These are phyloP conservation scores for Talaromyces wortmannii DNA, from an alignment of 495 filamentous ascomycete species.

Conservation along the genomic window DNA sequence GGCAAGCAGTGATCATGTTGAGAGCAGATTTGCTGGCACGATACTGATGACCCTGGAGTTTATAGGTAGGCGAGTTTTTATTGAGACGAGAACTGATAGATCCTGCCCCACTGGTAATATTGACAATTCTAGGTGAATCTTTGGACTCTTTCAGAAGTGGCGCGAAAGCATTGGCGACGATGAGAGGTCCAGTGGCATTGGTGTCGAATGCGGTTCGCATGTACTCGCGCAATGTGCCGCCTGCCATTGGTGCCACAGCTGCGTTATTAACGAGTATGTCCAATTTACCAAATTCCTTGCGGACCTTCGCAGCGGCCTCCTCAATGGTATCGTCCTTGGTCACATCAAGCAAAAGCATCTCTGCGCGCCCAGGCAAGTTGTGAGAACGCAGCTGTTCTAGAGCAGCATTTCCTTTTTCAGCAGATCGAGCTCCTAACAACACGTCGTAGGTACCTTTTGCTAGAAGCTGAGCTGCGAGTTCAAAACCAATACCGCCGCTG, in stretches of 20 bases:
- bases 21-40: constrained; percentile 26
- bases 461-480: constrained; percentile 16
- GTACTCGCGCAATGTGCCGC: constrained; percentile 1
- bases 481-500: constrained; percentile 26
- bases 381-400: constrained; percentile 12
- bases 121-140: constrained; percentile 18
- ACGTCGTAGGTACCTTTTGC: constrained; percentile 20
- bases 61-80: constrained; percentile 6
- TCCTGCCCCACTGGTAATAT: constrained; percentile 17
- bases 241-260: constrained; percentile 10
- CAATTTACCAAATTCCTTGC: constrained; percentile 24
- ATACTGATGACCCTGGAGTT: constrained; percentile 13
- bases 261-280: constrained; percentile 46
- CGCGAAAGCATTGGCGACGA: constrained; percentile 16
- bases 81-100: constrained; percentile 19
- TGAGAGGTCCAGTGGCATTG: constrained; percentile 17
- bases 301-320: constrained; percentile 23
- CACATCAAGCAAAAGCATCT: constrained; percentile 22
- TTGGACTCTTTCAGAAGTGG: constrained; percentile 21
- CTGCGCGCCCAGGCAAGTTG: constrained; percentile 10
- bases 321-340: constrained; percentile 14
- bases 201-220: constrained; percentile 14
- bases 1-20: constrained; percentile 22
- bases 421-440: constrained; percentile 16
- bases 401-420: constrained; percentile 15